Evolutionary conservation across 2,329 filamentous ascomycete species (phyloP), one percentile per base, ranked within the genome.

Genomic region (Alternaria incomplexa): DNA sequence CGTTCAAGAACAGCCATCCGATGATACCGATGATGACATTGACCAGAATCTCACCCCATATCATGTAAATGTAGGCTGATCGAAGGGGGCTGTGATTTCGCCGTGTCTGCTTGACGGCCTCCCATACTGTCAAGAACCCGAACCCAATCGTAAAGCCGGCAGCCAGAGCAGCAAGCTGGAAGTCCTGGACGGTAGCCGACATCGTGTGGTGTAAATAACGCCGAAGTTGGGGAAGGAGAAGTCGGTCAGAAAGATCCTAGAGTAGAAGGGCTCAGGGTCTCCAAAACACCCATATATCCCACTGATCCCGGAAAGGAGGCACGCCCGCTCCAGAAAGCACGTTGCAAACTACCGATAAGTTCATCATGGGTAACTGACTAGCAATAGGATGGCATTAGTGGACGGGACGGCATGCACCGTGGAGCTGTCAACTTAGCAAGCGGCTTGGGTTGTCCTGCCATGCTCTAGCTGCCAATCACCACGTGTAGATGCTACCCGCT

Each of bases 61-160:
- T n/a, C 76, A 78, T 78, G 58, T 77, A 78, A 43, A 78, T 76
- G 55, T 78, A 78, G n/a, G 61, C 60, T n/a, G 72, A 75, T 17
- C 75, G 56, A 20, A 78, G 57, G 1, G 76, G 76, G 45, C 77
- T 78, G 22, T 75, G 72, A 47, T 78, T 78, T 36, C 73, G 70
- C n/a, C 64, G 65, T n/a, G 76, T 78, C 62, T 78, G 76, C 56
- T 77, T 75, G 60, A 77, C 70, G 9, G 76, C 76, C 58, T 77
- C 75, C 76, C 75, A 78, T 62, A 75, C 73, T 22, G 75, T 77
- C 40, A 78, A 53, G 43, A 77, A 72, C 0, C 76, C 76, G 47
- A 77, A 78, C 2, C 76, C 76, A n/a, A 78, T 61, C 1, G 76
- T 77, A 62, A 78, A 78, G 43, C 76, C 76, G n/a, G 76, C 76